phyloP scores from a whole-genome alignment of 257 asterid species.

The Coffea canephora region DNA sequence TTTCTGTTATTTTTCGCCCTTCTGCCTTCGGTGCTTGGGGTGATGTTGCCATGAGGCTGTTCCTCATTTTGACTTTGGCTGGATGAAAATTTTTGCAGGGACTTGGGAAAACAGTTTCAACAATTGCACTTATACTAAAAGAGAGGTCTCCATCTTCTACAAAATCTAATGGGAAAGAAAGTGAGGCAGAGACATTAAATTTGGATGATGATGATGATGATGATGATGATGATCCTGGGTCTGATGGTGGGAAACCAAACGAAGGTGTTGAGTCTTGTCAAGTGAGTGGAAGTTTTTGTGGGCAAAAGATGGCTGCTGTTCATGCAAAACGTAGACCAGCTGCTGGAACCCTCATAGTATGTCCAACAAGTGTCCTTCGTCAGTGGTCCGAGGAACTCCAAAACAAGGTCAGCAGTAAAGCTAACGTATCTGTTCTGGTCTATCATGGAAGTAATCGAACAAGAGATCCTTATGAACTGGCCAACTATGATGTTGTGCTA shows the following conservation, averaged over 20 bases:
- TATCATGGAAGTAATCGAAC: slow-evolving; percentile 91
- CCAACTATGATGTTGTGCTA: slow-evolving; percentile 87
- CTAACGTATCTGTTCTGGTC: slow-evolving; percentile 78
- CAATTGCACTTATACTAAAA: slow-evolving; percentile 86
- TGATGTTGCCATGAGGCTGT: slow-evolving; percentile 8
- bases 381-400: slow-evolving; percentile 96
- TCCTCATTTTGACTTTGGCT: slow-evolving; percentile 15
- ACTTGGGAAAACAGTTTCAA: slow-evolving; percentile 94
- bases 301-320: slow-evolving; percentile 25
- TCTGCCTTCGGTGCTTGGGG: slow-evolving; percentile 5
- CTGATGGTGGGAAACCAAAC: slow-evolving; percentile 28
- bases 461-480: slow-evolving; percentile 81
- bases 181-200: slow-evolving; percentile 68
- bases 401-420: slow-evolving; percentile 75
- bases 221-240: background rate
- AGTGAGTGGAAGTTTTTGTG: slow-evolving; percentile 30
- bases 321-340: slow-evolving; percentile 74
- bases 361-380: slow-evolving; percentile 97
- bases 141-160: slow-evolving; percentile 74
- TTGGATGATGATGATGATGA: slow-evolving; percentile 75
- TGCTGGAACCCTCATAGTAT: slow-evolving; percentile 93
- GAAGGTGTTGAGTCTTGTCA: slow-evolving; percentile 37
- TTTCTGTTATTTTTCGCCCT: slow-evolving; percentile 2
- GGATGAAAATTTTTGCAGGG: slow-evolving; percentile 55
- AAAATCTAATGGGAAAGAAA: slow-evolving; percentile 40